Base-by-base conservation (phyloP, 805 yeast genomes). In the Candida ovalis region DNA sequence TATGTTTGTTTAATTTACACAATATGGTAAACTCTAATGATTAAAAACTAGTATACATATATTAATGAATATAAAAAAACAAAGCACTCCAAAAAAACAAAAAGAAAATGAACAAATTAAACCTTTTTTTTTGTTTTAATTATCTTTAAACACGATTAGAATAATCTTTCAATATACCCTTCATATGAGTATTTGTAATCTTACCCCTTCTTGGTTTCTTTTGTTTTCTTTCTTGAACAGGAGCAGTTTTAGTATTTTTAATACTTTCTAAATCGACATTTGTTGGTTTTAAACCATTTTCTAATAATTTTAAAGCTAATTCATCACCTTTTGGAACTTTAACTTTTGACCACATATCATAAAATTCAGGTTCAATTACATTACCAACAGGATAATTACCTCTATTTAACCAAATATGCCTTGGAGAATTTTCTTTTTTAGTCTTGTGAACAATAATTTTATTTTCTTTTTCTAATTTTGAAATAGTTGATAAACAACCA, bases 261-360 rank as follows among this genome's bases (percentile, higher is more conserved):
- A 90, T 70, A n/a, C 87, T 80, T 38, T 90, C 88, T n/a, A 99
- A 98, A 64, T 94, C 99, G n/a, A 90, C 94, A 61, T 94, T 86
- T 0, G 98, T 92, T 9, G 99, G 99, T 66, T 90, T 94, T 66
- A 94, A 77, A n/a, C 96, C 92, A 50, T 87, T 82, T 50, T 82
- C 88, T 50, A 85, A 78, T 53, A 94, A 75, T 48, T 81, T 80
- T 47, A 84, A 81, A 23, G 96, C 96, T 51, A 94, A 73, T 47
- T 85, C 95, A 45, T 86, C 85, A 25, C 84, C 81, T 27, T 84
- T 84, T 2, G 99, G 99, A 28, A 92, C 75, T 58, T 82, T 82
- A 17, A 88, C 84, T 33, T 72, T 71, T 49, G 77, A 76, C 99
- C 99, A 94, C 77, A 86, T 79, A 39, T 73, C 76, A 38, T 83